phyloP scores from a whole-genome alignment of 306 rosid genomes.

The Cucurbita pepo region DNA sequence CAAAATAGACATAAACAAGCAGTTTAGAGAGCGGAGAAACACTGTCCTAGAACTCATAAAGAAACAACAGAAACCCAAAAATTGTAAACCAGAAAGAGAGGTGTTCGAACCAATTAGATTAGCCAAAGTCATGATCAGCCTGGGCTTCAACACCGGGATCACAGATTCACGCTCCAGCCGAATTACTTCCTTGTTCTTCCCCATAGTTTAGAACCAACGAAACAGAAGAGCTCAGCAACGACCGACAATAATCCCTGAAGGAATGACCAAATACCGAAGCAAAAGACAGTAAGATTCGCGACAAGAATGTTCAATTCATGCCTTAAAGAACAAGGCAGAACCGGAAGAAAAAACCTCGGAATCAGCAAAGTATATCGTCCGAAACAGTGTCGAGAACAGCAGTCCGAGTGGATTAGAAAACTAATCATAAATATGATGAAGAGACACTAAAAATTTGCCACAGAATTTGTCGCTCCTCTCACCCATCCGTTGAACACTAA shows the following conservation, averaged over 20 bases:
- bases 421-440: background rate
- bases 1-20: background rate
- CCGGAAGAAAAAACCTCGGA: background rate
- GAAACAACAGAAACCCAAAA: background rate
- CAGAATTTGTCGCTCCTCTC: background rate
- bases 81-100: background rate
- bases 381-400: background rate
- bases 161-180: conserved; percentile 86
- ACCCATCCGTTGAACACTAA: background rate
- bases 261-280: background rate
- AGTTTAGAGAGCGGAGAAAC: background rate
- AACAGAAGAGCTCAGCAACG: background rate
- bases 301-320: background rate
- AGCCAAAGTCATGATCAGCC: conserved; percentile 61
- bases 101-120: conserved; percentile 54
- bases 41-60: background rate
- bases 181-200: conserved; percentile 40
- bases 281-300: background rate
- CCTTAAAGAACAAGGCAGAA: background rate
- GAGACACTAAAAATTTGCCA: background rate
- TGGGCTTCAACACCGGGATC: conserved; percentile 75
- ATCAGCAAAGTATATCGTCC: background rate
- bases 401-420: background rate
- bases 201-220: background rate
- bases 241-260: background rate